phyloP scores from a whole-genome alignment of 1,139 yeast genomes.

The Candida dubliniensis region DNA sequence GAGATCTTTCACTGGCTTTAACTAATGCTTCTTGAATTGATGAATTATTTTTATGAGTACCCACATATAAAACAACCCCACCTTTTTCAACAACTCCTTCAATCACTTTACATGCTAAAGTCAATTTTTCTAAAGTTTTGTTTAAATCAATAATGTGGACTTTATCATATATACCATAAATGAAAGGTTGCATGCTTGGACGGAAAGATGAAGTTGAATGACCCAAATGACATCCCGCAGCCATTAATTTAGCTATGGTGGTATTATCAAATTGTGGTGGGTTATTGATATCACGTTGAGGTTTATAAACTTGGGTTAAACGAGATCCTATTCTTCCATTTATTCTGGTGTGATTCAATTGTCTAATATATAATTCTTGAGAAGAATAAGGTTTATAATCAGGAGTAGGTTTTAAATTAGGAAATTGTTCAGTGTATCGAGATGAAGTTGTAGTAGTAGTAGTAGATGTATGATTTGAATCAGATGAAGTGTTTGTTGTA shows the following conservation, averaged over 20 bases:
- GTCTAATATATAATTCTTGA: slow-evolving; percentile 77
- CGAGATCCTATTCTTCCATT: slow-evolving; percentile 63
- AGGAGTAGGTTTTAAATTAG: slow-evolving; percentile 44
- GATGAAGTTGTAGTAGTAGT: slow-evolving; percentile 30
- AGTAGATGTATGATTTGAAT: background rate
- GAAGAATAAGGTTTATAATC: slow-evolving; percentile 56
- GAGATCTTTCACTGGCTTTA: slow-evolving; percentile 73
- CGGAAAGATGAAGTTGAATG: slow-evolving; percentile 81
- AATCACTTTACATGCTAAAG: slow-evolving; percentile 76
- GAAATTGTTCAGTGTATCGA: slow-evolving; percentile 30
- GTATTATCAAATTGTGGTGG: slow-evolving; percentile 61
- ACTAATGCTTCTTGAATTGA: slow-evolving; percentile 70
- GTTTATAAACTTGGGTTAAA: slow-evolving; percentile 63
- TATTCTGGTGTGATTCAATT: slow-evolving; percentile 51
- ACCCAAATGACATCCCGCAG: slow-evolving; percentile 95
- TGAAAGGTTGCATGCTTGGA: slow-evolving; percentile 82
- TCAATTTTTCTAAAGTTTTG: slow-evolving; percentile 71
- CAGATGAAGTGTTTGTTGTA: slow-evolving; percentile 14
- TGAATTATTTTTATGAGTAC: slow-evolving; percentile 66
- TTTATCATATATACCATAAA: slow-evolving; percentile 86
- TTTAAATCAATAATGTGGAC: slow-evolving; percentile 87
- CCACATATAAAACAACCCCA: slow-evolving; percentile 81
- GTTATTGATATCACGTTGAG: slow-evolving; percentile 61
- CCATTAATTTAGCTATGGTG: slow-evolving; percentile 68
- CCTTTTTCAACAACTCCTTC: slow-evolving; percentile 82